A percentile compares a stretch with the other conserved stretches of the same genome.
Conservation (phyloP, 2,329 filamentous ascomycete species). For the Colletotrichum zoysiae region DNA sequence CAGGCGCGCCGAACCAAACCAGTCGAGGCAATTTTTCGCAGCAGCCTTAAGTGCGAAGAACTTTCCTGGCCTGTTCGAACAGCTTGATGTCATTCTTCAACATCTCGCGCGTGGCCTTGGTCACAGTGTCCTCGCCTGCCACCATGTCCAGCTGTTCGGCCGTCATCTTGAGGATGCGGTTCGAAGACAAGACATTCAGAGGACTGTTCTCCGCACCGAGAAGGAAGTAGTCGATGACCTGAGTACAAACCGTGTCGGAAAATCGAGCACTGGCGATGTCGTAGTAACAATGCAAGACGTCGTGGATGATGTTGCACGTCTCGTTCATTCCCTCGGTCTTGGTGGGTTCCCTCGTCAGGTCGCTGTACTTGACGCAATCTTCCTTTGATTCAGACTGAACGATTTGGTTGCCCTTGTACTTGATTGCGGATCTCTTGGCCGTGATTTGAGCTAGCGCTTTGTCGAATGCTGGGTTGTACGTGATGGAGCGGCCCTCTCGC, state of each 20-base stretch:
- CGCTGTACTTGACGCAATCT: background rate
- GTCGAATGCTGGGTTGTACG: constrained; percentile 66
- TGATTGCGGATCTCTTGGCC: background rate
- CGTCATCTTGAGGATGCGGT: constrained; percentile 62
- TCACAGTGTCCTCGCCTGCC: constrained; percentile 66
- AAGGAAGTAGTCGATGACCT: constrained; percentile 67
- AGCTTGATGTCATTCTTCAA: constrained; percentile 61
- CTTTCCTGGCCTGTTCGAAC: constrained; percentile 53
- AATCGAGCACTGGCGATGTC: constrained; percentile 71
- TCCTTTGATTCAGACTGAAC: rapidly evolving
- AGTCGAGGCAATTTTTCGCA: too few species aligned
- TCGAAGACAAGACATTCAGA: constrained; percentile 63
- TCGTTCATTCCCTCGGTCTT: constrained; percentile 40
- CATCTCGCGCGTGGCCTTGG: constrained; percentile 56
- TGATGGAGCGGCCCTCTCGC: constrained; percentile 57
- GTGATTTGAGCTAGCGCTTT: constrained; percentile 47
- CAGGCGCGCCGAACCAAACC: background rate
- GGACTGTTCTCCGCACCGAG: constrained; percentile 63
- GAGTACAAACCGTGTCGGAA: constrained; percentile 71
- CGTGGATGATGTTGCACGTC: constrained; percentile 65
- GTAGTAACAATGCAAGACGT: constrained; percentile 73
- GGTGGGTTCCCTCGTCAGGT: background rate
- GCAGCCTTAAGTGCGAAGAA: constrained; percentile 13
- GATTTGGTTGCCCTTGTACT: background rate
- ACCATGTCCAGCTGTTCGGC: constrained; percentile 65